A percentile compares a stretch with the other conserved stretches of the same genome.
Evolutionary conservation across 257 asterid species (phyloP).

Genomic region (Jacaranda copaia): DNA sequence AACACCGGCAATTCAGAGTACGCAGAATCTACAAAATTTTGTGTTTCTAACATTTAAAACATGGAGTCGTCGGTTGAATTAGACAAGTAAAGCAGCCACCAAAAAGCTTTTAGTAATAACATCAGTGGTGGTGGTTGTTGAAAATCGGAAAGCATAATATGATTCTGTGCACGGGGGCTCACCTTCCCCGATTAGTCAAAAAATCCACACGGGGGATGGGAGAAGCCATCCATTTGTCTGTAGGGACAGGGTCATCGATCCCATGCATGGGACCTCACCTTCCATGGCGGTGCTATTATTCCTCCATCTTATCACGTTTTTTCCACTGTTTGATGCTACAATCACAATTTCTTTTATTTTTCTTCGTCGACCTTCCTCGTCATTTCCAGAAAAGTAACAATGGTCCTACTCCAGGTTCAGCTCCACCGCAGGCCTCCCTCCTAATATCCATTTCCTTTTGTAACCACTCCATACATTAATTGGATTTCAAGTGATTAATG

Average conservation of each 20-base stretch:
- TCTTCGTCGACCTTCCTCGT: conserved; percentile 27
- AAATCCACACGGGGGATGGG: conserved; percentile 34
- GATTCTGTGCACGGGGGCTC: neutral
- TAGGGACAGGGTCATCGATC: conserved; percentile 9
- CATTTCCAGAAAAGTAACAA: conserved; percentile 20
- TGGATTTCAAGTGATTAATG: neutral
- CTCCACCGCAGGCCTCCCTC: conserved; percentile 22
- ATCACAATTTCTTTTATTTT: neutral
- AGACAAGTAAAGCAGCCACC: neutral
- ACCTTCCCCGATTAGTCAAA: conserved; percentile 7
- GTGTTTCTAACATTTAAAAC: neutral
- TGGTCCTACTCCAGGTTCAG: conserved; percentile 12
- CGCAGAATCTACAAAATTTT: too few relatives aligned
- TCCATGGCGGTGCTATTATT: conserved; percentile 32
- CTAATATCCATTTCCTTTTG: neutral
- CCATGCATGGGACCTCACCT: conserved; percentile 29
- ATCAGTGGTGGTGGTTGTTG: conserved; percentile 16
- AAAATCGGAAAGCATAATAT: neutral
- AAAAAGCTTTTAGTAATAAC: neutral
- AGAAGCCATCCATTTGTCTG: conserved; percentile 30
- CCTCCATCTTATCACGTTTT: conserved; percentile 34
- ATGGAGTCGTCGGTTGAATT: neutral
- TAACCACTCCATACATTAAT: neutral
- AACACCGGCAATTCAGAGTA: too few relatives aligned
- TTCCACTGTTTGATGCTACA: neutral